These are phyloP conservation scores for Zasmidium cellare DNA, from an alignment of 2,329 filamentous ascomycete genomes.

Conservation along the genomic window DNA sequence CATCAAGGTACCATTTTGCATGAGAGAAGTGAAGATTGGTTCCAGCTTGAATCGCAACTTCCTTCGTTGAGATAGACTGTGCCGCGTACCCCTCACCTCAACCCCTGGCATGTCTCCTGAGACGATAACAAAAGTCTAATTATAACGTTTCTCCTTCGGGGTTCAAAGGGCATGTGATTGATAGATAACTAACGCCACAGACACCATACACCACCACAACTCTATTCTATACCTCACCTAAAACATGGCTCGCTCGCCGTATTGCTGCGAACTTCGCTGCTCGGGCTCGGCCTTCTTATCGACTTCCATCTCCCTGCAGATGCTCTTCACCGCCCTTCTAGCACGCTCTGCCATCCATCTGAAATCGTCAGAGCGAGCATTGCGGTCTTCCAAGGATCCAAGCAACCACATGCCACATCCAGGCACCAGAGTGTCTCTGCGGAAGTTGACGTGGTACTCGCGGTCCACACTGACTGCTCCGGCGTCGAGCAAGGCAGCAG, in stretches of 20 bases:
- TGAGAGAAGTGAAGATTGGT: not conserved
- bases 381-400: constrained; percentile 21
- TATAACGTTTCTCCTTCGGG: not conserved
- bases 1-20: not conserved
- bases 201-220: not conserved
- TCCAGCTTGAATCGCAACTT: not conserved
- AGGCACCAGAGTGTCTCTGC: constrained; percentile 13
- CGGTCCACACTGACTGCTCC: constrained; percentile 18
- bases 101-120: not conserved
- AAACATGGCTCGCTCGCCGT: constrained; percentile 23
- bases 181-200: not conserved
- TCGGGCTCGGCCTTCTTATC: constrained; percentile 4
- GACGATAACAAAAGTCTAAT: not conserved
- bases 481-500: constrained; percentile 17
- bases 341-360: constrained; percentile 24
- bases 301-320: constrained; percentile 14
- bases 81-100: not conserved
- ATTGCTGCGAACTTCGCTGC: constrained; percentile 1
- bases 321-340: constrained; percentile 15
- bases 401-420: constrained; percentile 27
- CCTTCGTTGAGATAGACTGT: not conserved
- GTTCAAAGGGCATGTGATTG: too few relatives aligned
- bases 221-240: constrained; percentile 6
- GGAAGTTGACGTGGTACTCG: constrained; percentile 28
- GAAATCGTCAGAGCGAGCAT: constrained; percentile 23